These are phyloP conservation scores for Mycosarcoma maydis DNA, from an alignment of 1,284 basidiomycete species.

Conservation along the genomic window DNA sequence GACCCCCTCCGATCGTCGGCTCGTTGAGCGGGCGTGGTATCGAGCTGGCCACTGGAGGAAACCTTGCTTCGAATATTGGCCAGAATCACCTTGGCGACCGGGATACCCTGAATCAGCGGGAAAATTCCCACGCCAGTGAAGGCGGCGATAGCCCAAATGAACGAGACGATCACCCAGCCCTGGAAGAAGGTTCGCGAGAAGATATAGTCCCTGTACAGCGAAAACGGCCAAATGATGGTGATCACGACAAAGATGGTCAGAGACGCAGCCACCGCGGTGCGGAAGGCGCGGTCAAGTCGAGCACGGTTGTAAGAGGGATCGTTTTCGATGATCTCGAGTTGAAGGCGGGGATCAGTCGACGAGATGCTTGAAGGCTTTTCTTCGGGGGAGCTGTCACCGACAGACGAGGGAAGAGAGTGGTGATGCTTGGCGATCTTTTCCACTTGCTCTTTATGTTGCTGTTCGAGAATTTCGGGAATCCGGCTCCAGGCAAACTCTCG, in stretches of 20 bases:
- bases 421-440: constrained; percentile 16
- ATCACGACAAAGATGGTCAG: constrained; percentile 55
- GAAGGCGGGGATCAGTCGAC: constrained; percentile 18
- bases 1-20: constrained; percentile 1
- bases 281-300: constrained; percentile 36
- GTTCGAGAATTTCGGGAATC: constrained; percentile 40
- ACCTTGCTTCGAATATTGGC: constrained; percentile 15
- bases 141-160: constrained; percentile 60
- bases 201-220: constrained; percentile 63
- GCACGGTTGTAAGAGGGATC: constrained; percentile 32
- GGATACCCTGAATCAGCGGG: constrained; percentile 57
- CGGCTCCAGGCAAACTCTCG: constrained; percentile 52
- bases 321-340: constrained; percentile 45
- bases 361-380: constrained; percentile 19
- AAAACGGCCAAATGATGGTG: constrained; percentile 64
- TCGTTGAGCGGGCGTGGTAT: background rate
- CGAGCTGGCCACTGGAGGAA: background rate
- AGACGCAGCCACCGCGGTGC: constrained; percentile 29
- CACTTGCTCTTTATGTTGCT: constrained; percentile 26
- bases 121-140: constrained; percentile 57
- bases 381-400: background rate
- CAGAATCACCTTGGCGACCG: constrained; percentile 36
- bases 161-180: constrained; percentile 60
- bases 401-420: constrained; percentile 3
- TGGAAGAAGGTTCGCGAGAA: constrained; percentile 61